Evolutionary conservation across 73 alveolate genomes (phyloP).

Genomic region (Paramecium tetraurelia): DNA sequence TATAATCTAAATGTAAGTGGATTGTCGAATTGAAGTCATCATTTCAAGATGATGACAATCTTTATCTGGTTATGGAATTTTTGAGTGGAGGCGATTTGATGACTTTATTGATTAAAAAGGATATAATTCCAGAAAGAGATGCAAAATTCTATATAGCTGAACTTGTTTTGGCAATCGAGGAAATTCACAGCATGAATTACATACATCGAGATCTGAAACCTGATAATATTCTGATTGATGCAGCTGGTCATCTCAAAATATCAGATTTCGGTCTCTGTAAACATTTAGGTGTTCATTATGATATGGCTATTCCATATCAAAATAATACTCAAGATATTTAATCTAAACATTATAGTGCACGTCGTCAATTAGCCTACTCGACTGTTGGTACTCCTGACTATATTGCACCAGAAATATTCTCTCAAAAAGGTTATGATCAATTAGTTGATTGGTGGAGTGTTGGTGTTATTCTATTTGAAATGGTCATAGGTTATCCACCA

Average conservation of each 20-base stretch:
- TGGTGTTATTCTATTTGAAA: constrained; percentile 94
- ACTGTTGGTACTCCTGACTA: constrained; percentile 99
- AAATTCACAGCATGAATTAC: constrained; percentile 43
- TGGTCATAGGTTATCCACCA: constrained; percentile 98
- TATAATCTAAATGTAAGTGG: constrained; percentile 65
- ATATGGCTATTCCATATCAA: not conserved
- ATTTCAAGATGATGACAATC: constrained; percentile 74
- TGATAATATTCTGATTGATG: constrained; percentile 44
- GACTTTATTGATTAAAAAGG: constrained; percentile 68
- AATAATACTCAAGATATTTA: constrained; percentile 68
- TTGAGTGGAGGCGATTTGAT: constrained; percentile 82
- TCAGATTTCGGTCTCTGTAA: constrained; percentile 60
- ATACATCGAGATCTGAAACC: constrained; percentile 61
- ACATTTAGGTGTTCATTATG: constrained; percentile 44
- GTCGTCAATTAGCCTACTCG: constrained; percentile 86
- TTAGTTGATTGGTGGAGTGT: constrained; percentile 97
- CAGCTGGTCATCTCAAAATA: constrained; percentile 41
- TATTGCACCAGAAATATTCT: constrained; percentile 96
- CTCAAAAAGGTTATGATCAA: constrained; percentile 82
- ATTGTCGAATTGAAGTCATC: constrained; percentile 53
- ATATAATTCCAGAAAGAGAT: constrained; percentile 53
- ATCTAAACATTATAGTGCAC: constrained; percentile 18
- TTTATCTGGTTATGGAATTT: constrained; percentile 81
- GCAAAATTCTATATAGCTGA: constrained; percentile 63
- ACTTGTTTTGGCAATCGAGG: constrained; percentile 50